Evolutionary conservation across 257 asterid genomes (phyloP).

Genomic region (Petunia axillaris): DNA sequence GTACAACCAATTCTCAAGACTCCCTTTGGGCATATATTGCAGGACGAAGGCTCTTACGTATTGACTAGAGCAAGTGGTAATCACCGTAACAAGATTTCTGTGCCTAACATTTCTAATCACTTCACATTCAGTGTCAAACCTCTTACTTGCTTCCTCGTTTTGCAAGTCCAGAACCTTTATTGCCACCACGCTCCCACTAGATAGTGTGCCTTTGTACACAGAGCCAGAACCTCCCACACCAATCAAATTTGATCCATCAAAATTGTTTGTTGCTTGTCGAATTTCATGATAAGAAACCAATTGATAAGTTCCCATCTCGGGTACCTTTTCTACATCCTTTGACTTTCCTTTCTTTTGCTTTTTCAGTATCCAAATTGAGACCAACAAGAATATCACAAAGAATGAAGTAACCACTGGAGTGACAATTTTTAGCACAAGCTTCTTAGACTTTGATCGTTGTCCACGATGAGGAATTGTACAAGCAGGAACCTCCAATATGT

Average conservation of each 20-base stretch:
- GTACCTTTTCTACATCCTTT: slow-evolving; percentile 24
- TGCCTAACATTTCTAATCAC: slow-evolving; percentile 37
- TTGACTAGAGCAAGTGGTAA: slow-evolving; percentile 37
- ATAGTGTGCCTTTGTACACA: too few relatives aligned
- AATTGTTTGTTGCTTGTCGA: slow-evolving; percentile 35
- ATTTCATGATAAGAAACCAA: slow-evolving; percentile 34
- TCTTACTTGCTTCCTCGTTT: too few relatives aligned
- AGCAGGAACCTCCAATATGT: slow-evolving; percentile 12
- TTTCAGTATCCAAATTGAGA: slow-evolving; percentile 26
- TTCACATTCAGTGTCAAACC: slow-evolving; percentile 11
- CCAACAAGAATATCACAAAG: not conserved
- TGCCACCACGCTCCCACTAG: too few relatives aligned
- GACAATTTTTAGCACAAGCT: not conserved
- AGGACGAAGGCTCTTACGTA: slow-evolving; percentile 37
- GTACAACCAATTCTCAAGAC: slow-evolving; percentile 38
- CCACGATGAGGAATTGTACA: slow-evolving; percentile 17
- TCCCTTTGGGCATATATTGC: slow-evolving; percentile 46
- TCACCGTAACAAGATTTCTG: slow-evolving; percentile 41
- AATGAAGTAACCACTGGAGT: slow-evolving; percentile 29
- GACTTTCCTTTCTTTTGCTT: slow-evolving; percentile 16
- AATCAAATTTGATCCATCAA: slow-evolving; percentile 33
- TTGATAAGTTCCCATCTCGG: slow-evolving; percentile 17
- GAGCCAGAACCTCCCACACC: slow-evolving; percentile 46
- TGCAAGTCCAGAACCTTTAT: too few relatives aligned
- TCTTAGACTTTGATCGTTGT: slow-evolving; percentile 17